These are phyloP conservation scores for Metschnikowia santaceciliae DNA, from an alignment of 805 yeast genomes.

Conservation along the genomic window DNA sequence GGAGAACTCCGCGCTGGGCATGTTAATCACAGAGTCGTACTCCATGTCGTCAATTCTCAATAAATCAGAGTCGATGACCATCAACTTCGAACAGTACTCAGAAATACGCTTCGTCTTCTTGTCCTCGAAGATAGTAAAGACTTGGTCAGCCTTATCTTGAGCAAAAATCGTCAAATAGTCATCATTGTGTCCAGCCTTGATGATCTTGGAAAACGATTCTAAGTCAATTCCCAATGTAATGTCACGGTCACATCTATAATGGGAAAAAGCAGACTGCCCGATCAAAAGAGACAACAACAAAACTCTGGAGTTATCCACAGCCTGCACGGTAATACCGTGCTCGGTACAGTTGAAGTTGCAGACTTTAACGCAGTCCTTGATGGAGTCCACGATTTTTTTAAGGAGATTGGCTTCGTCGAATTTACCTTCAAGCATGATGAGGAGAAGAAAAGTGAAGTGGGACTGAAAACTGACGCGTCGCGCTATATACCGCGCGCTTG, in stretches of 20 bases:
- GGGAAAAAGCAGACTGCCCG: slow-evolving; percentile 83
- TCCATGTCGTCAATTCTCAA: slow-evolving; percentile 92
- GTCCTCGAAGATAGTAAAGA: slow-evolving; percentile 85
- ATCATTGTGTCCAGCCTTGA: slow-evolving; percentile 86
- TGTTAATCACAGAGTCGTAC: slow-evolving; percentile 75
- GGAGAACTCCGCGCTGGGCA: slow-evolving; percentile 87
- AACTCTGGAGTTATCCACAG: slow-evolving; percentile 96
- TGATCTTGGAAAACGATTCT: slow-evolving; percentile 79
- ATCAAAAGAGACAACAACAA: slow-evolving; percentile 82
- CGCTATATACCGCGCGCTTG: slow-evolving; percentile 3
- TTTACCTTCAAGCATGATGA: slow-evolving; percentile 89
- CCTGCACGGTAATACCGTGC: slow-evolving; percentile 92
- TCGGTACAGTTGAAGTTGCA: slow-evolving; percentile 98
- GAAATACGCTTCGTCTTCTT: slow-evolving; percentile 85
- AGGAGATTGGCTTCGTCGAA: slow-evolving; percentile 88
- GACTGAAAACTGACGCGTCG: slow-evolving; percentile 1
- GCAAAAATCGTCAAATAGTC: slow-evolving; percentile 87
- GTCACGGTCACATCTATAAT: slow-evolving; percentile 93
- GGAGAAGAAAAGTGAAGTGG: slow-evolving; percentile 1
- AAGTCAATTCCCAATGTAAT: slow-evolving; percentile 89
- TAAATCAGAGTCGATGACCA: slow-evolving; percentile 96
- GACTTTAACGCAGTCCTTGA: slow-evolving; percentile 89
- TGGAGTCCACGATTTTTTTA: slow-evolving; percentile 89
- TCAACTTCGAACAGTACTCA: slow-evolving; percentile 84
- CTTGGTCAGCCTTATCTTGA: slow-evolving; percentile 79